A percentile compares a stretch with the other conserved stretches of the same genome.
Conservation (phyloP, 2,329 filamentous ascomycete species). For the Beauveria asiatica region DNA sequence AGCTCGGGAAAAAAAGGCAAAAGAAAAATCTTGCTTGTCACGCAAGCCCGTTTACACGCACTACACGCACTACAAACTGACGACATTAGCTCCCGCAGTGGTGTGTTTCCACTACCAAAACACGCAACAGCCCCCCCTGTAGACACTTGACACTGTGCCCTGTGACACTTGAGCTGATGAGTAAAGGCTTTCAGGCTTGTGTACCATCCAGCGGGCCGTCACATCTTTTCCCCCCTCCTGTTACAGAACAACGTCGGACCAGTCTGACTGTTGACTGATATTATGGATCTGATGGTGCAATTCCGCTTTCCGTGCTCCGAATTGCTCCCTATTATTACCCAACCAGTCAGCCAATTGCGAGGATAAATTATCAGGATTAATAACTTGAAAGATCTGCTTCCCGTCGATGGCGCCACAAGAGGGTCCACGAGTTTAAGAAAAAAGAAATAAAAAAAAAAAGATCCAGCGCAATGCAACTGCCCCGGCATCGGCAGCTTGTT, state of each 20-base stretch:
- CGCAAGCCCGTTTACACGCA: background rate
- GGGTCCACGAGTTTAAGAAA: too few relatives aligned
- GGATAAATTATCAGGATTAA: too few relatives aligned
- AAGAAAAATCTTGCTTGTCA: background rate
- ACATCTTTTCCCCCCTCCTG: background rate
- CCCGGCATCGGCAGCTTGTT: conserved; percentile 1
- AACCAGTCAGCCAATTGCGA: too few relatives aligned
- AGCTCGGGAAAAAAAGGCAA: background rate
- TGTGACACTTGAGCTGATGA: too few relatives aligned
- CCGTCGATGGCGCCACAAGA: too few relatives aligned
- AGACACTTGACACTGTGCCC: too few relatives aligned
- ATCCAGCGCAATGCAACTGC: too few relatives aligned
- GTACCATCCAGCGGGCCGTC: too few relatives aligned
- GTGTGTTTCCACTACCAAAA: background rate
- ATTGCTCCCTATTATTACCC: too few relatives aligned
- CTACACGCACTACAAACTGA: background rate
- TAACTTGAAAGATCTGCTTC: too few relatives aligned
- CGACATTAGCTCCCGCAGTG: background rate
- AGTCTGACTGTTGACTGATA: background rate
- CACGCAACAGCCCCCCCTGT: background rate
- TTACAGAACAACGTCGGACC: background rate
- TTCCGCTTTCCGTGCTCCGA: background rate
- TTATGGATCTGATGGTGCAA: background rate
- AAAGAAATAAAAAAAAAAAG: too few relatives aligned
- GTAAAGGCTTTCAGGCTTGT: too few relatives aligned